A percentile compares a stretch with the other conserved stretches of the same genome.
These are phyloP conservation scores for Penicillium sp. DNA, from an alignment of 2,329 filamentous ascomycete species.

Conservation along the genomic window DNA sequence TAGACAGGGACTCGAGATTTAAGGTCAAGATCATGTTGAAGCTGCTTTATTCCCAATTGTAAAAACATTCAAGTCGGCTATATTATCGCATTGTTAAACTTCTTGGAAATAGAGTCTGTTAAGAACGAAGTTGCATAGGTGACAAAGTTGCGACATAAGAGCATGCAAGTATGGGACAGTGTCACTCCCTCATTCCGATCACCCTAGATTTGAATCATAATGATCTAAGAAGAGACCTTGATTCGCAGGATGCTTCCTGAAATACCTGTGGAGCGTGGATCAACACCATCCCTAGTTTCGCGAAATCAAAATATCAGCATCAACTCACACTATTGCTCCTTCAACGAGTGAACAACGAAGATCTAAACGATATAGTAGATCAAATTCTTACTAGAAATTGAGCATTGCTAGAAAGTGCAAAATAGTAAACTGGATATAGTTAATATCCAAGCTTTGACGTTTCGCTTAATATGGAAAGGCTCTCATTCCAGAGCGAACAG, in stretches of 20 bases:
- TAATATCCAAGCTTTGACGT: slow-evolving; percentile 9
- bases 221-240: slow-evolving; percentile 7
- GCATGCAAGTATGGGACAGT: slow-evolving; percentile 1
- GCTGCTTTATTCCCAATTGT: not conserved
- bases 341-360: too few species aligned
- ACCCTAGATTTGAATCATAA: slow-evolving; percentile 11
- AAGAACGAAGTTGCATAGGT: not conserved
- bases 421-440: not conserved
- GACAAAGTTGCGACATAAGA: not conserved
- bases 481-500: slow-evolving; percentile 19
- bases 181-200: slow-evolving; percentile 14
- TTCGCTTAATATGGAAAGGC: not conserved
- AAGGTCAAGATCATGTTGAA: too few species aligned
- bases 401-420: too few species aligned
- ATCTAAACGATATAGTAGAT: too few species aligned
- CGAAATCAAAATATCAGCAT: not conserved
- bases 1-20: slow-evolving; percentile 3
- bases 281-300: slow-evolving; percentile 18
- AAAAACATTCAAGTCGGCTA: not conserved
- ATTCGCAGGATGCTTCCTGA: slow-evolving; percentile 8
- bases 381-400: too few species aligned
- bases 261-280: slow-evolving; percentile 18
- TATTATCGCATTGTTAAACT: not conserved
- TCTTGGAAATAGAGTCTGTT: not conserved
- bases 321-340: not conserved